Evolutionary conservation across 1,284 basidiomycete species (phyloP), one percentile per base, ranked within the genome.

Genomic region (Heterobasidion parviporum): DNA sequence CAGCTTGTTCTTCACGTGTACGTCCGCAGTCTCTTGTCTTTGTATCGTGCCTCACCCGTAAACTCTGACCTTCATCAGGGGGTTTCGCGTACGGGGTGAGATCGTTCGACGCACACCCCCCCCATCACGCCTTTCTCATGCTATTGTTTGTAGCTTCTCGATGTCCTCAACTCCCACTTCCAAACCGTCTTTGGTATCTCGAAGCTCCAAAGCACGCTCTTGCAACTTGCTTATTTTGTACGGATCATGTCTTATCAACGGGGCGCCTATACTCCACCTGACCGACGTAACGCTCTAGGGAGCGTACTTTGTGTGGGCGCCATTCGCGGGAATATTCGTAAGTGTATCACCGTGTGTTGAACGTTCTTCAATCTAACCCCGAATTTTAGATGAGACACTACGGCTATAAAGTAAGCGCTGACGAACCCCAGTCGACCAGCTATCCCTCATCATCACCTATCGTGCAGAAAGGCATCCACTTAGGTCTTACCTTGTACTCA

Each of bases 201-300:
- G 48, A 89, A 87, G 63, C 79, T 88, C 16, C 82, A 92, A 67
- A 92, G 88, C 49, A 92, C 92, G 1, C 80, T 91, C 58, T 78
- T 95, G 35, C 92, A 95, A 66, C 79, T 91, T 8, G 89, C 89
- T 4, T 94, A 94, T 71, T 94, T 94, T 61, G 87, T 73, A 57
- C 62, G 71, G 60, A 54, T 53, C 18, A 16, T 12, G 47, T 14
- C 15, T 38, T 46, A 16, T 18, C 52, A 36, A 41, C 38, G 48
- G 15, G 44, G 12, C 59, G 55, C 57, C 60, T 57, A 12, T 8
- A 0, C 26, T 34, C 26, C 26, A 33, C 55, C 7, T 4, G 26
- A 26, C 52, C 46, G 46, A 32, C 45, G 18, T 47, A 61, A 53
- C 35, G 36, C 8, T 50, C 16, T 18, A 78, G 78, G 80, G 87